Base-by-base conservation (phyloP, 768 basidiomycete species). In the Leccinum truebloodii region DNA sequence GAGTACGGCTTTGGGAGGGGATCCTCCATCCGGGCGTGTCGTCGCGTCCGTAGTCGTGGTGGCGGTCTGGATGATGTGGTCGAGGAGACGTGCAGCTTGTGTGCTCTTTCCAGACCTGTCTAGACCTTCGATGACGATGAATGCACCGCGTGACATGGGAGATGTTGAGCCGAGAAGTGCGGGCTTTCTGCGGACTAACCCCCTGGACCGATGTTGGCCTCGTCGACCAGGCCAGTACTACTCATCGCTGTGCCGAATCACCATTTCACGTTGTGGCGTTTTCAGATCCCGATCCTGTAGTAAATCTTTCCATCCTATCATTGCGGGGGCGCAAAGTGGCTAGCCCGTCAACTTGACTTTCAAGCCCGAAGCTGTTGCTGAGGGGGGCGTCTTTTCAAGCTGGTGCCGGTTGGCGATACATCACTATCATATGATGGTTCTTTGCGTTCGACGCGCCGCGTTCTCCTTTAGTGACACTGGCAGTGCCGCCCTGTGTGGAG, bases 51-150 rank as follows among this genome's bases (percentile, higher is more conserved):
- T 41, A n/a, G 22, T 39, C n/a, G n/a, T 12, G 20, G 10, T 44
- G 9, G 18, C 5, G 24, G 63, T 46, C 68, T 83, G 75, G 50
- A 4, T 20, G 49, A 95, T 78, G 50, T 80, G 80, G 0, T 80
- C 71, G 44, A 83, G 78, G 32, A 97, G 84, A 18, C 78, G 75
- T 0, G 81, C 76, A 0, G 87, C 86, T 70, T 98, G 96, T 0
- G 95, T 99, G 34, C 89, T 91, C 73, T 98, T 98, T 16, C 97
- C 97, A 0, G 92, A 94, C 62, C 91, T 81, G 72, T 98, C 96
- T n/a, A 98, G 85, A 14, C 96, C 97, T 75, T 98, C 95, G 54
- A 98, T 81, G 39, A 94, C 95, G 70, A 98, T 89, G 76, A 98
- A 95, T 7, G 89, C 82, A 0, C 92, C 92, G 16, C 89, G 81